These are phyloP conservation scores for Wickerhamiella lipophila DNA, from an alignment of 805 yeast genomes.

Conservation along the genomic window DNA sequence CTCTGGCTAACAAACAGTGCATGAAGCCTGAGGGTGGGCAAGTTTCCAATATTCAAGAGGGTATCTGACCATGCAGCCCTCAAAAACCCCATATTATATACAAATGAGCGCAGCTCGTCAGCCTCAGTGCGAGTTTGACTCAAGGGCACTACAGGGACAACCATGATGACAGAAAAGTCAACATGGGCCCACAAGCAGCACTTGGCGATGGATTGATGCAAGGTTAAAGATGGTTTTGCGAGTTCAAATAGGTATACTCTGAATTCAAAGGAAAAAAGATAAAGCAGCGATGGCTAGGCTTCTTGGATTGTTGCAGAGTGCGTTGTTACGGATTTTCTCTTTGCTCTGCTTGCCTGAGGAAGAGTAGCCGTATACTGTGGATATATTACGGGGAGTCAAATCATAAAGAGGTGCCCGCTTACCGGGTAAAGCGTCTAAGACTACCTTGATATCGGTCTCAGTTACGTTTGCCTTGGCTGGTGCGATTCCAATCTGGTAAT, in stretches of 20 bases:
- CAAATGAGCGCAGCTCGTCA: conserved; percentile 14
- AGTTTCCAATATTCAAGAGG: conserved; percentile 21
- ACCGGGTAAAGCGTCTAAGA: conserved; percentile 19
- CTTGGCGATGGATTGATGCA: too few relatives aligned
- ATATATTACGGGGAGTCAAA: not conserved
- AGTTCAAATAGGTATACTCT: not conserved
- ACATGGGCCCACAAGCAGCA: not conserved
- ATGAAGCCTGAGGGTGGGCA: conserved; percentile 25
- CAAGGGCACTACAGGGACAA: conserved; percentile 11
- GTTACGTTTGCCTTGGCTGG: conserved; percentile 30
- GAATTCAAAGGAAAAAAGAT: not conserved
- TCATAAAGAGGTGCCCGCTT: conserved; percentile 20
- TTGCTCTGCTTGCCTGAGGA: not conserved
- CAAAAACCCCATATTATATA: conserved; percentile 26
- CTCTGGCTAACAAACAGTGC: conserved; percentile 27
- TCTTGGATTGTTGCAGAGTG: not conserved
- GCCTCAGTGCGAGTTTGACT: not conserved
- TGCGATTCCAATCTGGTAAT: conserved; percentile 44
- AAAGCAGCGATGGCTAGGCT: not conserved
- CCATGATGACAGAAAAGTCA: conserved; percentile 10
- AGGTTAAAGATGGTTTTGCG: too few relatives aligned
- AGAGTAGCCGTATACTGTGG: not conserved
- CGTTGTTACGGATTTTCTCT: not conserved
- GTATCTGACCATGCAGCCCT: conserved; percentile 30
- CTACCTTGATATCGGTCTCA: conserved; percentile 19